Percentiles rank a stretch among this genome's conserved stretches.
phyloP scores from a whole-genome alignment of 352 stramenopile genomes.

The Phytophthora crassamura region DNA sequence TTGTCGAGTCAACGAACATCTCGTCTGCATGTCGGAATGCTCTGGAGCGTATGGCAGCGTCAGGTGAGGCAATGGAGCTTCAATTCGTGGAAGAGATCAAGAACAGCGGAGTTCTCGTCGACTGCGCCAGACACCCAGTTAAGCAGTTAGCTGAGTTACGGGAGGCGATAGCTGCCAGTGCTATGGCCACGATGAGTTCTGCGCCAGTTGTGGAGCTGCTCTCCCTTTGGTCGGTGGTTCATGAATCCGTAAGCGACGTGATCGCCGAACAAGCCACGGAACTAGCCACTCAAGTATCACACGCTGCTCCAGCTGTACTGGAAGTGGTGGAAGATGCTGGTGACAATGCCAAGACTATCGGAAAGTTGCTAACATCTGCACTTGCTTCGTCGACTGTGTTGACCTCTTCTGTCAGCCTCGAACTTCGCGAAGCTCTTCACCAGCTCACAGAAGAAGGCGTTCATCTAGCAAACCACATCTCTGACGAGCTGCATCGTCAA shows the following conservation, averaged over 20 bases:
- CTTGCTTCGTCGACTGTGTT: constrained; percentile 34
- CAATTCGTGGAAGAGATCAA: constrained; percentile 10
- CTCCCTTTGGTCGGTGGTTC: constrained; percentile 37
- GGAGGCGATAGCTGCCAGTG: constrained; percentile 25
- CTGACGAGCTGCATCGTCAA: constrained; percentile 4
- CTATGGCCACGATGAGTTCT: constrained; percentile 17
- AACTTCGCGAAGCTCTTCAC: constrained; percentile 40
- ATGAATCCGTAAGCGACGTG: constrained; percentile 30
- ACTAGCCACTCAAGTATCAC: background rate
- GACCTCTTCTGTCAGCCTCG: constrained; percentile 30
- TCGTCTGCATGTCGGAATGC: constrained; percentile 8
- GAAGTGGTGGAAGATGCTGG: constrained; percentile 18
- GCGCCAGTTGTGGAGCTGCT: constrained; percentile 34
- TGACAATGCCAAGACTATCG: constrained; percentile 24
- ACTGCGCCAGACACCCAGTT: background rate
- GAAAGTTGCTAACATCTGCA: constrained; percentile 30
- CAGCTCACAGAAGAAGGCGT: constrained; percentile 28
- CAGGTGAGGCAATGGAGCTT: background rate
- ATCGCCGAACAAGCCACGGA: constrained; percentile 24
- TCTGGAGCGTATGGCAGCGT: constrained; percentile 11
- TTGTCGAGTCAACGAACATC: constrained; percentile 1
- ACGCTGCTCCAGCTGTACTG: constrained; percentile 6
- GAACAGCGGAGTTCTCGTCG: background rate
- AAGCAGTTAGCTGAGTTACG: constrained; percentile 32
- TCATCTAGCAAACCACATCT: constrained; percentile 11